phyloP scores from a whole-genome alignment of 2,329 filamentous ascomycete species.

The Grosmannia serpens region DNA sequence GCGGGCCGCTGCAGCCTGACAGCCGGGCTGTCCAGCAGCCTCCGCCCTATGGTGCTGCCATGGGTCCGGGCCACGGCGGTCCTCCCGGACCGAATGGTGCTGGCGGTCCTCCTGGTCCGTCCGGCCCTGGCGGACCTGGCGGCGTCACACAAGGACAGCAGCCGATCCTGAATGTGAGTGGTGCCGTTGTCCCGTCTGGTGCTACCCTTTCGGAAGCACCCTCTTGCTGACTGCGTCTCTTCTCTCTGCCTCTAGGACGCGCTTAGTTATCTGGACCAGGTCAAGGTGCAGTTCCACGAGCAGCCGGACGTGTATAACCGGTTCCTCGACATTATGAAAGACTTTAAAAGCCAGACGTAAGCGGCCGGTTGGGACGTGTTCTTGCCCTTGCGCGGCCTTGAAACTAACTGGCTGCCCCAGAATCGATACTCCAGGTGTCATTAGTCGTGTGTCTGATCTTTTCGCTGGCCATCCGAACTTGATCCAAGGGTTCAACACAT shows the following conservation, averaged over 20 bases:
- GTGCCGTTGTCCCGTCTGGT: neutral
- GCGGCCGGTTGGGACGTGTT: conserved; percentile 21
- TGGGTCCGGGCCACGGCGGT: conserved; percentile 25
- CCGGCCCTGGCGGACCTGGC: conserved; percentile 30
- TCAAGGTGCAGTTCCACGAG: conserved; percentile 95
- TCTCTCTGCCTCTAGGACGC: conserved; percentile 42
- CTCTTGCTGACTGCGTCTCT: neutral
- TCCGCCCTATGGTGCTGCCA: conserved; percentile 34
- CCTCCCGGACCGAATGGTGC: conserved; percentile 17
- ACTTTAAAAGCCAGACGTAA: conserved; percentile 95
- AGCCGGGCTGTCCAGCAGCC: conserved; percentile 49
- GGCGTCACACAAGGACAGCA: conserved; percentile 67
- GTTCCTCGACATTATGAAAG: conserved; percentile 98
- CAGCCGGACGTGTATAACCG: conserved; percentile 95
- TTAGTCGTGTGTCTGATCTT: conserved; percentile 87
- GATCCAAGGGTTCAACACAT: conserved; percentile 97
- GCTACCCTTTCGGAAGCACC: neutral
- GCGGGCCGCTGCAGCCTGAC: conserved; percentile 54
- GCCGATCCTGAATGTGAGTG: conserved; percentile 63
- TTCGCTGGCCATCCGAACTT: conserved; percentile 92
- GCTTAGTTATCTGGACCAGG: conserved; percentile 91
- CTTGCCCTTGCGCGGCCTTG: neutral
- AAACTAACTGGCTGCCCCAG: conserved; percentile 24
- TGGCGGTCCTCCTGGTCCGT: neutral
- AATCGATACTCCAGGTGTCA: conserved; percentile 95